phyloP scores from a whole-genome alignment of 495 filamentous ascomycete genomes.

The Neurospora sublineolata region DNA sequence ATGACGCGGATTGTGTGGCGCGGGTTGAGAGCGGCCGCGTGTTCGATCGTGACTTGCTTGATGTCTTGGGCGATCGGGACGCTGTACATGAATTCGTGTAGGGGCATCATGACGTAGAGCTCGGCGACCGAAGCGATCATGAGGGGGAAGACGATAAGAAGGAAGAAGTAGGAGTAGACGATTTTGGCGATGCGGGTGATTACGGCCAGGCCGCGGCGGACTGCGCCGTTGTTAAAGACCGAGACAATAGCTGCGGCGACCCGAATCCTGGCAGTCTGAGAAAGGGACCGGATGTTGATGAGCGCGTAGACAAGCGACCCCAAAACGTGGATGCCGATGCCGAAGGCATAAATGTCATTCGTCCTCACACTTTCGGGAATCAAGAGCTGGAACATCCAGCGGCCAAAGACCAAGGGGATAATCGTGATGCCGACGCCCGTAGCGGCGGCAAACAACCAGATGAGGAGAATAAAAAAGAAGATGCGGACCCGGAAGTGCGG shows the following conservation, averaged over 20 bases:
- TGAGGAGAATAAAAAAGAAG: slow-evolving; percentile 71
- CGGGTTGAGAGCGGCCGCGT: slow-evolving; percentile 20
- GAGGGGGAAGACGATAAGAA: slow-evolving; percentile 67
- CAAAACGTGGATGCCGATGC: slow-evolving; percentile 70
- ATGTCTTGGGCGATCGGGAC: slow-evolving; percentile 3
- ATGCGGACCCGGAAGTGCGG: slow-evolving; percentile 73
- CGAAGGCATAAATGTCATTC: slow-evolving; percentile 96
- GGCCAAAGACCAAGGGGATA: slow-evolving; percentile 72
- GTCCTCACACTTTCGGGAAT: slow-evolving; percentile 57
- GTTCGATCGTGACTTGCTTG: neutral
- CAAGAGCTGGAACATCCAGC: slow-evolving; percentile 55
- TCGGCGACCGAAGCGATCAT: slow-evolving; percentile 76
- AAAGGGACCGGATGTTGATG: slow-evolving; percentile 39
- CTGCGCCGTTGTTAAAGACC: slow-evolving; percentile 23
- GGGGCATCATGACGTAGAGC: slow-evolving; percentile 77
- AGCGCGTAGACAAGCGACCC: slow-evolving; percentile 50
- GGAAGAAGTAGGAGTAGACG: slow-evolving; percentile 58
- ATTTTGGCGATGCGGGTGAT: slow-evolving; percentile 33
- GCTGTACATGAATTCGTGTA: slow-evolving; percentile 67
- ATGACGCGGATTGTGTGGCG: slow-evolving; percentile 75
- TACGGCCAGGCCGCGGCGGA: slow-evolving; percentile 17
- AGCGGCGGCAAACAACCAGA: slow-evolving; percentile 90
- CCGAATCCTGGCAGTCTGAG: slow-evolving; percentile 25
- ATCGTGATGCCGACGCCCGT: slow-evolving; percentile 84
- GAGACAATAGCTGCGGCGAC: slow-evolving; percentile 12